Conservation (phyloP, 2,329 filamentous ascomycete genomes). For the Beauveria varroae region DNA sequence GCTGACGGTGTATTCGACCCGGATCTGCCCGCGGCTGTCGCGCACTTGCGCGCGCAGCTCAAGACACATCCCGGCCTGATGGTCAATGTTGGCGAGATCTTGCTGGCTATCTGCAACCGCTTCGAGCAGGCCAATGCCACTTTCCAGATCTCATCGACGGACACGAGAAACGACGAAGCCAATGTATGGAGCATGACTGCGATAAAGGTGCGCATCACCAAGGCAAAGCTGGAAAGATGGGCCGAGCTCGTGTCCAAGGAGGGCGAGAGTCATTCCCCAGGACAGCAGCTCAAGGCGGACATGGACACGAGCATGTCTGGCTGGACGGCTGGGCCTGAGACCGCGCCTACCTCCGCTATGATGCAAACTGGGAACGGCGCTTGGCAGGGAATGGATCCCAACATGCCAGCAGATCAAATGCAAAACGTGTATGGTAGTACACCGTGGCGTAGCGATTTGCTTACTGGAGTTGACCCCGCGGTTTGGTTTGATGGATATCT, state of each 20-base stretch:
- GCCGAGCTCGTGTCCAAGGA: slow-evolving; percentile 36
- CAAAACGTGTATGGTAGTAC: slow-evolving; percentile 20
- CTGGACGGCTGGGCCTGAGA: neutral
- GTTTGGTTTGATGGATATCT: slow-evolving; percentile 29
- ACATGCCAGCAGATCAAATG: slow-evolving; percentile 19
- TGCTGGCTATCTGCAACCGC: slow-evolving; percentile 32
- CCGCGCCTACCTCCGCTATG: neutral
- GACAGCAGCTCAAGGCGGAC: slow-evolving; percentile 14
- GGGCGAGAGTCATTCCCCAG: slow-evolving; percentile 18
- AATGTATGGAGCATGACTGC: slow-evolving; percentile 43
- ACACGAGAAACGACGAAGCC: slow-evolving; percentile 30
- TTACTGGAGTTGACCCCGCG: slow-evolving; percentile 27
- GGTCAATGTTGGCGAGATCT: slow-evolving; percentile 36
- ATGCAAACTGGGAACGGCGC: neutral
- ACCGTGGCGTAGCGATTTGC: slow-evolving; percentile 24
- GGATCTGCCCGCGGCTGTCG: slow-evolving; percentile 31
- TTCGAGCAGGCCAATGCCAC: slow-evolving; percentile 36
- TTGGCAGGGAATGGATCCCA: slow-evolving; percentile 12
- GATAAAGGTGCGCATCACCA: slow-evolving; percentile 38
- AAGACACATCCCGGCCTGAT: slow-evolving; percentile 36
- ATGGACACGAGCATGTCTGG: slow-evolving; percentile 16
- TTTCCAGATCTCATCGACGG: slow-evolving; percentile 24
- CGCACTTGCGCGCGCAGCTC: slow-evolving; percentile 33
- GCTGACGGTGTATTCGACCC: slow-evolving; percentile 23
- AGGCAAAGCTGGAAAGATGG: slow-evolving; percentile 39